Conservation (phyloP, 2,329 filamentous ascomycete species). For the Trichophyton simii region DNA sequence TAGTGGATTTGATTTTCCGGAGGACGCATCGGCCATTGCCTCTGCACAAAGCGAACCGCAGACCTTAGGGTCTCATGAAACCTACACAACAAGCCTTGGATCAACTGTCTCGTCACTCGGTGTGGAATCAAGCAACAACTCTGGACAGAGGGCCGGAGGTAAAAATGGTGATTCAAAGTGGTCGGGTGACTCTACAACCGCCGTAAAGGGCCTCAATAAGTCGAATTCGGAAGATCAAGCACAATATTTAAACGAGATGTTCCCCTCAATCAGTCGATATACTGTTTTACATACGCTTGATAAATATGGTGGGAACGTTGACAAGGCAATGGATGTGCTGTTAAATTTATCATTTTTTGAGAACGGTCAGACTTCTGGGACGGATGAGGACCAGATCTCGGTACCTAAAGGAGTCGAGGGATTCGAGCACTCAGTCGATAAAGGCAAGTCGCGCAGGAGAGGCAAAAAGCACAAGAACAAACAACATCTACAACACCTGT, state of each 20-base stretch:
- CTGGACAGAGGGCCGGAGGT: background rate
- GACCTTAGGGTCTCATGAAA: slow-evolving; percentile 33
- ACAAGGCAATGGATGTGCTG: slow-evolving; percentile 63
- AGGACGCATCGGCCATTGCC: slow-evolving; percentile 17
- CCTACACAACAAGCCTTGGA: slow-evolving; percentile 39
- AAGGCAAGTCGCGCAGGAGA: slow-evolving; percentile 28
- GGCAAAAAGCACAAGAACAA: slow-evolving; percentile 34
- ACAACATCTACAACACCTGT: slow-evolving; percentile 20
- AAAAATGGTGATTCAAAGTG: background rate
- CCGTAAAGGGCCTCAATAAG: slow-evolving; percentile 20
- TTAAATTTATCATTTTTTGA: slow-evolving; percentile 69
- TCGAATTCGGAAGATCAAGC: slow-evolving; percentile 45
- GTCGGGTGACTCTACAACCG: slow-evolving; percentile 16
- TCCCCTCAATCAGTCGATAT: slow-evolving; percentile 53
- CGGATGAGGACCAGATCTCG: slow-evolving; percentile 34
- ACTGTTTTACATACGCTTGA: slow-evolving; percentile 56
- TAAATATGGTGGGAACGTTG: slow-evolving; percentile 54
- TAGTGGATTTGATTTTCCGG: slow-evolving; percentile 31
- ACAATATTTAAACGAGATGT: slow-evolving; percentile 54
- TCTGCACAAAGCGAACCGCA: slow-evolving; percentile 22
- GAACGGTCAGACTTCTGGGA: slow-evolving; percentile 27
- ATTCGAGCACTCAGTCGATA: slow-evolving; percentile 44
- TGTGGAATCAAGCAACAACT: slow-evolving; percentile 17
- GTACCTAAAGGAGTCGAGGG: slow-evolving; percentile 65
- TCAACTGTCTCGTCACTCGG: slow-evolving; percentile 33